Conservation (phyloP, 2,329 filamentous ascomycete genomes). For the Scedosporium aurantiacum region DNA sequence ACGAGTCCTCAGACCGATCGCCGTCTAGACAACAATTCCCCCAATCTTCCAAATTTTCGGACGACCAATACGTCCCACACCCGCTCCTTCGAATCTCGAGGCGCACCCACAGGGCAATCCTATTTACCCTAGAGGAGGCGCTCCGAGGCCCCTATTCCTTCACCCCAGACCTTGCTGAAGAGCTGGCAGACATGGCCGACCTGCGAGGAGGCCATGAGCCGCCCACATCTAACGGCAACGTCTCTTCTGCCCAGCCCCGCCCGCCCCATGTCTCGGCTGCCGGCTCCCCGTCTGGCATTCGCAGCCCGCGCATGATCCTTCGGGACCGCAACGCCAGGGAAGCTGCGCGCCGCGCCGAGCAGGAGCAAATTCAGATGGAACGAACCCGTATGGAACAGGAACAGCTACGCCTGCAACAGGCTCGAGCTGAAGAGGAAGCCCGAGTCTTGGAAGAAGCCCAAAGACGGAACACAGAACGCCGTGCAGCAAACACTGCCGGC, state of each 20-base stretch:
- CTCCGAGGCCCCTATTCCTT: slow-evolving; percentile 73
- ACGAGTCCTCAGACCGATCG: slow-evolving; percentile 20
- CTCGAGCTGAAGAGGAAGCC: slow-evolving; percentile 46
- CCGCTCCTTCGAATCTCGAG: slow-evolving; percentile 59
- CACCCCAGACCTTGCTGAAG: slow-evolving; percentile 73
- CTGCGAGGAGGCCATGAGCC: slow-evolving; percentile 50
- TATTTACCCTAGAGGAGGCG: slow-evolving; percentile 85
- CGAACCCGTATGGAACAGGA: slow-evolving; percentile 50
- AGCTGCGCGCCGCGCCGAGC: slow-evolving; percentile 56
- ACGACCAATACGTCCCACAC: slow-evolving; percentile 27
- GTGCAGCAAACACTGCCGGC: slow-evolving; percentile 40
- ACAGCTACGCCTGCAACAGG: slow-evolving; percentile 43
- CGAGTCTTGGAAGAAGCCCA: slow-evolving; percentile 44
- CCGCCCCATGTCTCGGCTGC: slow-evolving; percentile 37
- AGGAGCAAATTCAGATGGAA: slow-evolving; percentile 47
- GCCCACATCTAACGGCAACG: slow-evolving; percentile 44
- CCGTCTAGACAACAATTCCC: slow-evolving; percentile 14
- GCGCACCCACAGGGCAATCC: slow-evolving; percentile 78
- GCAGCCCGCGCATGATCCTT: slow-evolving; percentile 87
- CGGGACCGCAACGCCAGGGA: slow-evolving; percentile 71
- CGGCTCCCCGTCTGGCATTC: slow-evolving; percentile 54
- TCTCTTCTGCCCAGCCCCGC: slow-evolving; percentile 27
- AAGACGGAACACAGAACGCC: slow-evolving; percentile 48
- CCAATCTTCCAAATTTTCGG: slow-evolving; percentile 19
- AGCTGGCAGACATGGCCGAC: slow-evolving; percentile 88